Percentiles rank a stretch among this genome's conserved stretches.
Conservation (phyloP, 2,329 filamentous ascomycete genomes). For the Claviceps africana region DNA sequence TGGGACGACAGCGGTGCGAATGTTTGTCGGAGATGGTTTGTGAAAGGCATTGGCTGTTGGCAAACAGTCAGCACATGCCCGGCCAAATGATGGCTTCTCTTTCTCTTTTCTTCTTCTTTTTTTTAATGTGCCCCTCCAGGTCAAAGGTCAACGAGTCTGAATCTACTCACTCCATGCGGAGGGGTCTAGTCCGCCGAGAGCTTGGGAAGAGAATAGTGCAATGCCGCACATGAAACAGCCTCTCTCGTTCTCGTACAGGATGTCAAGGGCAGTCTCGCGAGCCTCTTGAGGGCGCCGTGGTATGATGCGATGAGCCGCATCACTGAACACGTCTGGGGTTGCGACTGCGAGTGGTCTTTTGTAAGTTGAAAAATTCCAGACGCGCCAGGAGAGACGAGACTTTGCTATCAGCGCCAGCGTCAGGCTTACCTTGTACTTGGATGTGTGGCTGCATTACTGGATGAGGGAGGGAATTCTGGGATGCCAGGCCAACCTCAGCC, state of each 20-base stretch:
- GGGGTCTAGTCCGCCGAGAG: constrained; percentile 75
- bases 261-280: constrained; percentile 55
- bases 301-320: constrained; percentile 20
- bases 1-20: constrained; percentile 78
- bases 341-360: constrained; percentile 12
- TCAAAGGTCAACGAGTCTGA: no score
- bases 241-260: constrained; percentile 91
- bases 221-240: constrained; percentile 81
- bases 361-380: not conserved
- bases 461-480: constrained; percentile 7
- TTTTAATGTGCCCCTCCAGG: no score
- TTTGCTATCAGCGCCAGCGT: not conserved
- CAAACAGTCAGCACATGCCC: constrained; percentile 2
- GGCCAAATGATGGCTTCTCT: not conserved
- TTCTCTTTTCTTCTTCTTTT: no score
- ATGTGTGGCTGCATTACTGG: constrained; percentile 17
- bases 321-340: constrained; percentile 13
- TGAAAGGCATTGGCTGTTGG: constrained; percentile 44
- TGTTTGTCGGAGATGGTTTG: constrained; percentile 48
- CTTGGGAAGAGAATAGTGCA: constrained; percentile 75
- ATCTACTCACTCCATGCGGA: constrained; percentile 52
- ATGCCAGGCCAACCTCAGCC: not conserved
- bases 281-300: constrained; percentile 19
- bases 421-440: constrained; percentile 17
- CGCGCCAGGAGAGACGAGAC: not conserved